Evolutionary conservation across 2,329 filamentous ascomycete genomes (phyloP).

Genomic region (Pseudonectria buxi): DNA sequence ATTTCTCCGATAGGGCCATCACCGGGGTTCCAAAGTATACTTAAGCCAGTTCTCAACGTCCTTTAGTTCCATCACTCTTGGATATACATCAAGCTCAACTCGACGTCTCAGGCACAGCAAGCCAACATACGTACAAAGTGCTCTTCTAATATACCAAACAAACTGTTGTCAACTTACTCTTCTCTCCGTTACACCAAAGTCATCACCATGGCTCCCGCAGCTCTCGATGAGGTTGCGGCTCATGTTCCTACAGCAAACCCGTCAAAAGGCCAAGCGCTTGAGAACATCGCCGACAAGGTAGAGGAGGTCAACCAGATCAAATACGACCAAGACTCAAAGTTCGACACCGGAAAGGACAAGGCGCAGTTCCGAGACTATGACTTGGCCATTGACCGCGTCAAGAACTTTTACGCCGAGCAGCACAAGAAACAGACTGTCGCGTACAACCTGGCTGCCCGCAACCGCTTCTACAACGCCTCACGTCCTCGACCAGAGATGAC

Average conservation of each 20-base stretch:
- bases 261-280: constrained; percentile 29
- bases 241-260: constrained; percentile 4
- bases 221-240: constrained; percentile 17
- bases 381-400: constrained; percentile 74
- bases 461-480: constrained; percentile 47
- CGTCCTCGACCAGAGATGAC: constrained; percentile 65
- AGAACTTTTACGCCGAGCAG: constrained; percentile 75
- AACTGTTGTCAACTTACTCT: neutral
- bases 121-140: no score
- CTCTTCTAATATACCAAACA: neutral
- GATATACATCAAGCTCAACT: no score
- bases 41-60: no score
- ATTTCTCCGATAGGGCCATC: no score
- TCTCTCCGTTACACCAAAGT: neutral
- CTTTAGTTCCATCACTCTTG: no score
- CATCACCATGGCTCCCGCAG: constrained; percentile 21
- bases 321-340: constrained; percentile 50
- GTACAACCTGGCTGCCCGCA: constrained; percentile 77
- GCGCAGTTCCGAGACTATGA: constrained; percentile 76
- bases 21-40: no score
- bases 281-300: constrained; percentile 41
- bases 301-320: constrained; percentile 50
- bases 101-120: no score
- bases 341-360: constrained; percentile 73
- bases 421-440: constrained; percentile 68